Conservation (phyloP, 129 eudicot genomes). For the Flaveria robusta region DNA sequence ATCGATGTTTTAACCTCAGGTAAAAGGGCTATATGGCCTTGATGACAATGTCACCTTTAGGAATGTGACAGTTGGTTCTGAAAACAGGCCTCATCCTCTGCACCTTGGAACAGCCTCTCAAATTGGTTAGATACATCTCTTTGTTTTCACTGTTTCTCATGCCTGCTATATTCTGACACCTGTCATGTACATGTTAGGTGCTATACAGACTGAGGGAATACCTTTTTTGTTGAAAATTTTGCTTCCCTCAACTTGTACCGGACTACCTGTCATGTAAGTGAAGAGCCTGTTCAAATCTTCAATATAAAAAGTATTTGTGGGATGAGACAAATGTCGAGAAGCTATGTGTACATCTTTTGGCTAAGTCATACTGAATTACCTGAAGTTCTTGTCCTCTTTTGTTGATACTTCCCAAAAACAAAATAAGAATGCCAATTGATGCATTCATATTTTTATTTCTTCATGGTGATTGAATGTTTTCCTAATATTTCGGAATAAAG, state of each 20-base stretch:
- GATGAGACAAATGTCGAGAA: neutral
- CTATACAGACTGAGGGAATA: slow-evolving; percentile 92
- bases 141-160: neutral
- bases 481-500: neutral
- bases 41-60: slow-evolving; percentile 75
- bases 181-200: slow-evolving; percentile 48
- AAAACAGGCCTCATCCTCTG: slow-evolving; percentile 77
- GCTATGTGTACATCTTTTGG: neutral
- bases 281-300: slow-evolving; percentile 1
- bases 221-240: slow-evolving; percentile 76
- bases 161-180: slow-evolving; percentile 7
- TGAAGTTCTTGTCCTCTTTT: neutral
- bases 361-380: neutral
- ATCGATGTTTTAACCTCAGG: slow-evolving; percentile 49
- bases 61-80: slow-evolving; percentile 73
- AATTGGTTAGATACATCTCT: slow-evolving; percentile 55
- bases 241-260: slow-evolving; percentile 79
- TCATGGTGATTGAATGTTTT: neutral
- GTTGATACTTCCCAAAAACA: neutral
- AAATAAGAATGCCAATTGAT: neutral
- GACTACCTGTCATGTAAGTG: slow-evolving; percentile 80
- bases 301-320: neutral
- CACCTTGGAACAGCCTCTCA: slow-evolving; percentile 95
- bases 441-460: neutral
- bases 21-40: slow-evolving; percentile 89